phyloP scores from a whole-genome alignment of 208 protist species.

The Naegleria gruberi region DNA sequence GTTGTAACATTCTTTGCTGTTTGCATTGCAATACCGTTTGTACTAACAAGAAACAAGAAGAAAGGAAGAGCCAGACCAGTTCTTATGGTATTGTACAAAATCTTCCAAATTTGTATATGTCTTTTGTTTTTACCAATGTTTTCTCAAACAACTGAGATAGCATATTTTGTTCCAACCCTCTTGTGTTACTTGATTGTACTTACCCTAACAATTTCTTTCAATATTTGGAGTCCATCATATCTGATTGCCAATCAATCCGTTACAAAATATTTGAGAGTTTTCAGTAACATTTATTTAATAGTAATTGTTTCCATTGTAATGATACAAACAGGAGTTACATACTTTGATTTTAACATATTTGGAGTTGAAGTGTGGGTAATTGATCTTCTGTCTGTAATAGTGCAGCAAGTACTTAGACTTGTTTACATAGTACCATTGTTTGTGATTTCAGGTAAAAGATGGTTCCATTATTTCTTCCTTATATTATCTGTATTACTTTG shows the following conservation, averaged over 20 bases:
- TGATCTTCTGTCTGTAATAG: neutral
- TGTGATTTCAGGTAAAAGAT: neutral
- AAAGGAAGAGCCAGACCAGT: neutral
- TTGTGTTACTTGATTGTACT: neutral
- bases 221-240: neutral
- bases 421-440: neutral
- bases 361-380: neutral
- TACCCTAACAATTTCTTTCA: neutral
- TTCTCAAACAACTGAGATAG: neutral
- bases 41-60: neutral
- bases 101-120: neutral
- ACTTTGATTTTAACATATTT: neutral
- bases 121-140: neutral
- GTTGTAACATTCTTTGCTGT: neutral
- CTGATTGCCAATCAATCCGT: neutral
- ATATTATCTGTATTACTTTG: neutral
- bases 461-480: neutral
- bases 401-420: neutral
- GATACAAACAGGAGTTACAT: neutral
- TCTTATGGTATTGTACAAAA: neutral
- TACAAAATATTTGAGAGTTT: neutral
- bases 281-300: neutral
- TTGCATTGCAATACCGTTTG: neutral
- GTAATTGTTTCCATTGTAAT: neutral
- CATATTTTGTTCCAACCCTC: neutral